Evolutionary conservation across 202 grass and related monocot genomes (phyloP).

Genomic region (Musa balbisiana): DNA sequence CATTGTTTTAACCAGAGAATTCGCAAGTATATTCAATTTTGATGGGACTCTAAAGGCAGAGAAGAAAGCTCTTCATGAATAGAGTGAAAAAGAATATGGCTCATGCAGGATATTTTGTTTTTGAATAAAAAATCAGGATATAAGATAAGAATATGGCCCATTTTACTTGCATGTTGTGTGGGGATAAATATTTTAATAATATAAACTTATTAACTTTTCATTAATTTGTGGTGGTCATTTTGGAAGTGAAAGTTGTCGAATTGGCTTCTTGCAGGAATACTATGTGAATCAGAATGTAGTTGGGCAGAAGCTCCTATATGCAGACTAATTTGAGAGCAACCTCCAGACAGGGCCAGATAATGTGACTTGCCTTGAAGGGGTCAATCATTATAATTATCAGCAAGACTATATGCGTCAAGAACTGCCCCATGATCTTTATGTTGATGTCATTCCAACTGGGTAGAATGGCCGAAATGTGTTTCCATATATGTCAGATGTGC

Average conservation of each 20-base stretch:
- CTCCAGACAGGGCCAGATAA: constrained; percentile 33
- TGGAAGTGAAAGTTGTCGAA: constrained; percentile 1
- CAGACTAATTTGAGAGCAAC: constrained; percentile 60
- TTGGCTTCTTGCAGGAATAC: constrained; percentile 52
- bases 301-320: constrained; percentile 53
- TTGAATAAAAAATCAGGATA: no score
- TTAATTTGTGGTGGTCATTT: background rate
- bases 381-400: constrained; percentile 55
- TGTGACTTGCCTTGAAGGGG: constrained; percentile 50
- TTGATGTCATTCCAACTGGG: constrained; percentile 38
- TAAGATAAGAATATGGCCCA: no score
- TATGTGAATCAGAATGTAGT: constrained; percentile 73
- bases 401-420: constrained; percentile 65
- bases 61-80: no score
- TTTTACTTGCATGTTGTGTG: no score
- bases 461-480: constrained; percentile 43
- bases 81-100: no score
- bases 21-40: background rate
- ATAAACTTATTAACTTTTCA: background rate
- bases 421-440: constrained; percentile 42
- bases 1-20: background rate
- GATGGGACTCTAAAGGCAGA: no score
- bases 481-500: constrained; percentile 72
- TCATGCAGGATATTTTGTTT: no score
- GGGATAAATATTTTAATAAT: background rate